phyloP scores from a whole-genome alignment of 441 rosid species.

The Gossypium davidsonii region DNA sequence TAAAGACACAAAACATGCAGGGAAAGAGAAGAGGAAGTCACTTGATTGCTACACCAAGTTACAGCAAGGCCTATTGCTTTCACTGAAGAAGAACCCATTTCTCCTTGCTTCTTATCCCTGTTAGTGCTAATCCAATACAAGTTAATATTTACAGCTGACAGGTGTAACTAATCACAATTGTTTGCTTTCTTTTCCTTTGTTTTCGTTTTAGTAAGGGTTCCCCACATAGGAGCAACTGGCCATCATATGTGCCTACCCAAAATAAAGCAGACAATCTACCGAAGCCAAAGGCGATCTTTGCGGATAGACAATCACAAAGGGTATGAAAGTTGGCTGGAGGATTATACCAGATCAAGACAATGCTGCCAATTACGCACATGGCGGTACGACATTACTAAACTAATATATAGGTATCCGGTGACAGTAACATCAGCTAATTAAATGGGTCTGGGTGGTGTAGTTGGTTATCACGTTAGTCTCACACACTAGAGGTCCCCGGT shows the following conservation, averaged over 20 bases:
- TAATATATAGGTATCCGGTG: too few relatives aligned
- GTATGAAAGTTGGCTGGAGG: background rate
- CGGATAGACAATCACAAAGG: background rate
- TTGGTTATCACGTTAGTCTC: conserved; percentile 22
- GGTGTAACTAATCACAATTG: too few relatives aligned
- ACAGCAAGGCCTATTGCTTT: too few relatives aligned
- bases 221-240: background rate
- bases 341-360: background rate
- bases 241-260: background rate
- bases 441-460: conserved; percentile 16
- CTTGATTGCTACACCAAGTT: too few relatives aligned
- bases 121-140: too few relatives aligned
- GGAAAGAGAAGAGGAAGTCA: too few relatives aligned
- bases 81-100: too few relatives aligned
- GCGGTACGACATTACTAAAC: too few relatives aligned
- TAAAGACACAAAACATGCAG: too few relatives aligned
- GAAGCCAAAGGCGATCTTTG: background rate
- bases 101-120: too few relatives aligned
- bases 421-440: accelerated
- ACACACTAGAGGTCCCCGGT: conserved; percentile 47
- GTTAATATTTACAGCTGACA: too few relatives aligned
- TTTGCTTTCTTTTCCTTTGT: background rate
- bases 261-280: background rate
- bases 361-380: background rate
- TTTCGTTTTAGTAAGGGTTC: background rate